Base-by-base conservation (phyloP, 2,329 filamentous ascomycete species). In the Aspergillus unguis region DNA sequence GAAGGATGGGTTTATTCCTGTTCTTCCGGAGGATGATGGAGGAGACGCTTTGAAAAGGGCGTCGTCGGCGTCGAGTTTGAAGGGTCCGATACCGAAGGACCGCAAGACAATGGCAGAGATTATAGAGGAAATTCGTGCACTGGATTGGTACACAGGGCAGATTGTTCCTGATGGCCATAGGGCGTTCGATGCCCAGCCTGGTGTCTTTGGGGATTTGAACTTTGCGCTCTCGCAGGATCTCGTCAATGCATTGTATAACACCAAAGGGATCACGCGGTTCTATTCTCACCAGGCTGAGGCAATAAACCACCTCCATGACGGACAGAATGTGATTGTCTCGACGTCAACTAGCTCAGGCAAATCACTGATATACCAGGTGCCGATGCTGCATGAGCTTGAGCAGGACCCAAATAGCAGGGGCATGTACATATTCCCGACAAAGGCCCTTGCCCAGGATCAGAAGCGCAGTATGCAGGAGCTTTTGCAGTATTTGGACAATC, bases 351-450 rank as follows among this genome's bases (percentile, higher is more conserved):
- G 90, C 66, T 99, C 94, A 1, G 94, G 94, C 8, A 99, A 99
- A 71, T 96, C 91, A 5, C 76, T 99, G n/a, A 96, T 99, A 56
- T 99, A 97, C 65, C 94, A 99, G 65, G 81, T 99, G 11, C 94
- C 94, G 0, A 90, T 99, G 41, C 75, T 99, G 8, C 85, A 95
- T 65, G 87, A 90, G 45, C 75, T 99, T 2, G 92, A 99, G 69
- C 77, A 83, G 48, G 88, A 97, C 63, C 75, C 72, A 2, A 78
- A 85, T 51, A 88, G 89, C 6, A 80, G 94, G 62, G 94, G 94
- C 2, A 90, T 99, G 85, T 97, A 96, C 68, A 96, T 99, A 33
- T 99, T 99, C 56, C 94, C 94, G 0, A 99, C 94, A 0, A 99
- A 99, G 72, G 94, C 94, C 1, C 75, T 99, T 11, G 92, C 94